Evolutionary conservation across 805 yeast species (phyloP).

Genomic region (Candida sphagnicola): DNA sequence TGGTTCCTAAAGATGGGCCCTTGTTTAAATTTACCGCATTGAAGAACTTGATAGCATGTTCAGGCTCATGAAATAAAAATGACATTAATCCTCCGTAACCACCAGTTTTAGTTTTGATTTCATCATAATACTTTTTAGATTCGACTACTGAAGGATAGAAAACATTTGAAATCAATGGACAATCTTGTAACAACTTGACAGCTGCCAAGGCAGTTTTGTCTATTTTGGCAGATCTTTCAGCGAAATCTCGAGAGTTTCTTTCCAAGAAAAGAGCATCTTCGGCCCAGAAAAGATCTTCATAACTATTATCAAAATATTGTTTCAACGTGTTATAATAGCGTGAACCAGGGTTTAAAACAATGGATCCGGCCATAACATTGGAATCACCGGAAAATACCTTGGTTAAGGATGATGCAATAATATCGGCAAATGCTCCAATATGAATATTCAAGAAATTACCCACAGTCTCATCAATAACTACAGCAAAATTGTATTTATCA

Average conservation of each 20-base stretch:
- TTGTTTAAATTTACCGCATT: conserved; percentile 67
- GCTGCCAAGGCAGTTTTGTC: conserved; percentile 55
- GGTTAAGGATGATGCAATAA: conserved; percentile 81
- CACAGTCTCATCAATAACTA: conserved; percentile 91
- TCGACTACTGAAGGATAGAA: conserved; percentile 65
- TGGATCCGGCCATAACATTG: conserved; percentile 91
- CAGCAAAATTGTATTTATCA: conserved; percentile 64
- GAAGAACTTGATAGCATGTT: conserved; percentile 70
- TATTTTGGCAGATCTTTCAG: conserved; percentile 52
- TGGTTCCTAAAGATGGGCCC: conserved; percentile 91
- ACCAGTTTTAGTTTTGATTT: conserved; percentile 59
- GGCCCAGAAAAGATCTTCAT: conserved; percentile 79
- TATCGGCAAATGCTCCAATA: conserved; percentile 78
- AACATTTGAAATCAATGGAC: conserved; percentile 56
- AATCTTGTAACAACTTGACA: conserved; percentile 47
- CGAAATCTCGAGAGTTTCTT: conserved; percentile 89
- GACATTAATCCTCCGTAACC: conserved; percentile 91
- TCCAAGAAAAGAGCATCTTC: conserved; percentile 93
- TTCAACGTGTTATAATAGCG: conserved; percentile 47
- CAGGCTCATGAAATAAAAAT: conserved; percentile 59
- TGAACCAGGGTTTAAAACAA: conserved; percentile 71
- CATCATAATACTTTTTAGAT: conserved; percentile 66
- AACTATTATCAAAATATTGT: conserved; percentile 46
- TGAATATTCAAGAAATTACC: conserved; percentile 87
- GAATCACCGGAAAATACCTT: conserved; percentile 93